Percentiles rank a stretch among this genome's conserved stretches.
Conservation (phyloP, 345 rosid species). For the Mallotus nudiflorus region DNA sequence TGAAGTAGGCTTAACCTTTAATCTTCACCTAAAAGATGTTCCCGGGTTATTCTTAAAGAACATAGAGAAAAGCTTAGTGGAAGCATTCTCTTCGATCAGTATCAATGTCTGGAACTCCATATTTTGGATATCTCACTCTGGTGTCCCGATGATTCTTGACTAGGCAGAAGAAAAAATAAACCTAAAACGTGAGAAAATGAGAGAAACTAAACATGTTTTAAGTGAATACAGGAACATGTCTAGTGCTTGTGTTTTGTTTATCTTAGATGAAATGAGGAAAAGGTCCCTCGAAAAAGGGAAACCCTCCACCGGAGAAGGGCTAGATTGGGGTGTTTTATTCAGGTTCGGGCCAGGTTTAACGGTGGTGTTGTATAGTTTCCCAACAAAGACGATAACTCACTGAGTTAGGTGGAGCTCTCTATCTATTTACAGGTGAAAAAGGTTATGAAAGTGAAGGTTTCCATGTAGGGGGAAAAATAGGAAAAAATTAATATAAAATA, state of each 20-base stretch:
- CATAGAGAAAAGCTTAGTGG: slow-evolving; percentile 24
- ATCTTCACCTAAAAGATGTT: slow-evolving; percentile 21
- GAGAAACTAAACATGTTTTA: slow-evolving; percentile 9
- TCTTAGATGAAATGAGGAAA: slow-evolving; percentile 25
- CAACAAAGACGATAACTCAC: neutral
- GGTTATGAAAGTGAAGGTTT: too few relatives aligned
- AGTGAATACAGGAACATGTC: slow-evolving; percentile 26
- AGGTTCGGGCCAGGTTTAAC: slow-evolving; percentile 26
- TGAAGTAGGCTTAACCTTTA: slow-evolving; percentile 22
- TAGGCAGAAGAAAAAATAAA: slow-evolving; percentile 18
- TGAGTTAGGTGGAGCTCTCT: neutral
- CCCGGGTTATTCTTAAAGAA: slow-evolving; percentile 20
- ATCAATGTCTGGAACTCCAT: slow-evolving; percentile 27
- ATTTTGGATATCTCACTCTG: slow-evolving; percentile 26
- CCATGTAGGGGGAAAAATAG: too few relatives aligned
- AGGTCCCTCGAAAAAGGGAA: slow-evolving; percentile 17
- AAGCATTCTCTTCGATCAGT: slow-evolving; percentile 24
- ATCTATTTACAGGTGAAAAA: too few relatives aligned
- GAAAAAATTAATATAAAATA: too few relatives aligned
- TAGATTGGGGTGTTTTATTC: slow-evolving; percentile 23
- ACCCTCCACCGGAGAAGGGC: slow-evolving; percentile 25
- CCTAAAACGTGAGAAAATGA: slow-evolving; percentile 19
- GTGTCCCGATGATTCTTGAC: slow-evolving; percentile 24
- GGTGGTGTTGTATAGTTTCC: slow-evolving; percentile 20
- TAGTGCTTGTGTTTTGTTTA: slow-evolving; percentile 25